Conservation (phyloP, 2,329 filamentous ascomycete species). For the Pseudocercospora fuligena region DNA sequence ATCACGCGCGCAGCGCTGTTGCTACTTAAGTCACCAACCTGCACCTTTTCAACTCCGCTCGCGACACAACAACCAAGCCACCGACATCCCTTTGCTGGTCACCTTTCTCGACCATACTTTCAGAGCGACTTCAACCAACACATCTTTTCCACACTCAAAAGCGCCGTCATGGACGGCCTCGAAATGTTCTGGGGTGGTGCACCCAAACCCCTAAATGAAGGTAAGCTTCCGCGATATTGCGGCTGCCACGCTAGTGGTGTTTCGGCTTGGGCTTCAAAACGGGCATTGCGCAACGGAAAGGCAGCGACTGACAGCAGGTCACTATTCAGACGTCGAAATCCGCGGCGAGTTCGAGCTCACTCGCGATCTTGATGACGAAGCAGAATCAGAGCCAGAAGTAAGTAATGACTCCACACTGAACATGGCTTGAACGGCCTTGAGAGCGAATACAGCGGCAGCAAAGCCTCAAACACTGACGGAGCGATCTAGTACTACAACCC, state of each 20-base stretch:
- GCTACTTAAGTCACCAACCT: not conserved
- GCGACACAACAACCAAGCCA: not conserved
- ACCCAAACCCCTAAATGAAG: constrained; percentile 18
- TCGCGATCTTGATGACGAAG: constrained; percentile 10
- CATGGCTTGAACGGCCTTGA: not conserved
- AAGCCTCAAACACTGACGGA: constrained; percentile 12
- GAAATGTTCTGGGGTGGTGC: constrained; percentile 30
- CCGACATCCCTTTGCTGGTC: not conserved
- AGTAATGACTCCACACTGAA: constrained; percentile 14
- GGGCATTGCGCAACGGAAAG: not conserved
- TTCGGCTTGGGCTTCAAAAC: not conserved
- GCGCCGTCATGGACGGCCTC: constrained; percentile 14
- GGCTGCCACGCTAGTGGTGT: not conserved
- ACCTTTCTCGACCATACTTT: not conserved
- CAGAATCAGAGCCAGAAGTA: constrained; percentile 14
- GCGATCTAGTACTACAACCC: constrained; percentile 24
- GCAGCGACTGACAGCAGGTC: not conserved
- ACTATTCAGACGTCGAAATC: not conserved
- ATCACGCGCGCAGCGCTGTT: not conserved
- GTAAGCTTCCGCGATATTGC: constrained; percentile 16
- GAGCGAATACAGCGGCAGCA: not conserved
- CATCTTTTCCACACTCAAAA: constrained; percentile 60
- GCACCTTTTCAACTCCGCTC: not conserved
- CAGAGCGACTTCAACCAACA: not conserved
- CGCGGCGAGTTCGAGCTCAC: not conserved